These are phyloP conservation scores for Schizophyllum amplum DNA, from an alignment of 1,284 basidiomycete genomes.

Conservation along the genomic window DNA sequence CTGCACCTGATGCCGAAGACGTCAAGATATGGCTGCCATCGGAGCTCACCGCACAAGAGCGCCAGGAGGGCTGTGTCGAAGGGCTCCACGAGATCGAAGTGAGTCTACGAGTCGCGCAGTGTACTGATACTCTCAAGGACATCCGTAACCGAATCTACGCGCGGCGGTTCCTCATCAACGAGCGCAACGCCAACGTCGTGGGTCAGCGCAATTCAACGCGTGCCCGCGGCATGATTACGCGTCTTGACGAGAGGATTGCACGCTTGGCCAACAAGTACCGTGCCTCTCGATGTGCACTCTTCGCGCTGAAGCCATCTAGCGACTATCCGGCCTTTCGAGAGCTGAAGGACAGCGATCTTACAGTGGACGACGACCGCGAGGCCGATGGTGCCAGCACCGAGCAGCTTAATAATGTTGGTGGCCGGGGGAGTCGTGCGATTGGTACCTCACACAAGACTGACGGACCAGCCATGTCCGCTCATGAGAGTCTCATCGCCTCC, in stretches of 20 bases:
- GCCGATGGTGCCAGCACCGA: background rate
- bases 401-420: background rate
- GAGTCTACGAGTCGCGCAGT: constrained; percentile 6
- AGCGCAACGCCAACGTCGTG: constrained; percentile 6
- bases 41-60: background rate
- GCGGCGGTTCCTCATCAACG: constrained; percentile 7
- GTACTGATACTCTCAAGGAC: background rate
- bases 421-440: background rate
- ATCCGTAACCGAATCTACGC: constrained; percentile 7
- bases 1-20: constrained; percentile 1
- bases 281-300: background rate
- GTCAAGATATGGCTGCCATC: constrained; percentile 7
- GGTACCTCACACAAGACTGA: background rate
- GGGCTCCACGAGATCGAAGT: constrained; percentile 8
- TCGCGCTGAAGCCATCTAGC: background rate
- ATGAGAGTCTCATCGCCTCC: background rate
- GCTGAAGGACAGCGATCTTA: background rate
- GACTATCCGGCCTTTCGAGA: background rate
- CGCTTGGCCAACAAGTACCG: background rate
- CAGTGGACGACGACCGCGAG: background rate
- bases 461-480: too few relatives aligned
- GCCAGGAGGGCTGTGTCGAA: background rate
- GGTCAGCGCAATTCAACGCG: constrained; percentile 6
- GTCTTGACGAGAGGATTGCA: background rate
- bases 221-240: constrained; percentile 4